Percentiles rank a stretch among this genome's conserved stretches.
phyloP scores from a whole-genome alignment of 345 rosid species.

The Citrus australasica region DNA sequence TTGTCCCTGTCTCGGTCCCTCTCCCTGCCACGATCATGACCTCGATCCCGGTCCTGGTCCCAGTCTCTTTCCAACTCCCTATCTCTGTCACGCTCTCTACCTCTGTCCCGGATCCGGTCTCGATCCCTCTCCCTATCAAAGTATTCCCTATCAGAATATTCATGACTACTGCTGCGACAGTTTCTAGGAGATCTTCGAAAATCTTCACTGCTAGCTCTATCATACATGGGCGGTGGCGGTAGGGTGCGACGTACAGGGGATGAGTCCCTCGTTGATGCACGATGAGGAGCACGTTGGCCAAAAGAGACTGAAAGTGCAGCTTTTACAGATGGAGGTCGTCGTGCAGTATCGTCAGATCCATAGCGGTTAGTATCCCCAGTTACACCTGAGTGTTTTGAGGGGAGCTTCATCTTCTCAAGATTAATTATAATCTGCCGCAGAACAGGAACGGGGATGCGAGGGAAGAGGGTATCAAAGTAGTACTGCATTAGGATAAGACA shows the following conservation, averaged over 20 bases:
- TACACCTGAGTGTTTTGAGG: constrained; percentile 76
- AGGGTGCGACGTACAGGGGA: constrained; percentile 89
- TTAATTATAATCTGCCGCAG: constrained; percentile 71
- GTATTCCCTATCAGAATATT: constrained; percentile 58
- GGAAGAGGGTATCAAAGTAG: constrained; percentile 94
- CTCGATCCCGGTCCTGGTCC: constrained; percentile 11
- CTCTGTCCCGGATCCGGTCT: constrained; percentile 18
- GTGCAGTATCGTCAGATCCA: constrained; percentile 94
- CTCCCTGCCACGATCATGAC: constrained; percentile 13
- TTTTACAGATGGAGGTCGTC: constrained; percentile 98
- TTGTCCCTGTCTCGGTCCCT: constrained; percentile 27
- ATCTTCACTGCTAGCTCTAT: constrained; percentile 47
- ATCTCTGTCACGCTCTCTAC: constrained; percentile 38
- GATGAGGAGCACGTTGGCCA: constrained; percentile 99
- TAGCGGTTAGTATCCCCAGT: constrained; percentile 70
- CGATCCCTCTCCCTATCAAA: constrained; percentile 27
- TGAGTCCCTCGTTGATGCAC: constrained; percentile 96
- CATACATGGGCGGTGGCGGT: constrained; percentile 64
- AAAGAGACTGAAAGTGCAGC: constrained; percentile 98
- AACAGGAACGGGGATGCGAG: constrained; percentile 95
- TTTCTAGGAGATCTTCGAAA: constrained; percentile 54
- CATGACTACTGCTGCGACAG: constrained; percentile 65
- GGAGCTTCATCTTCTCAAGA: constrained; percentile 93
- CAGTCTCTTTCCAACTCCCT: constrained; percentile 20
- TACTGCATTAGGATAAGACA: constrained; percentile 52